Base-by-base conservation (phyloP, 1,284 basidiomycete genomes). In the Boletus calvinii region DNA sequence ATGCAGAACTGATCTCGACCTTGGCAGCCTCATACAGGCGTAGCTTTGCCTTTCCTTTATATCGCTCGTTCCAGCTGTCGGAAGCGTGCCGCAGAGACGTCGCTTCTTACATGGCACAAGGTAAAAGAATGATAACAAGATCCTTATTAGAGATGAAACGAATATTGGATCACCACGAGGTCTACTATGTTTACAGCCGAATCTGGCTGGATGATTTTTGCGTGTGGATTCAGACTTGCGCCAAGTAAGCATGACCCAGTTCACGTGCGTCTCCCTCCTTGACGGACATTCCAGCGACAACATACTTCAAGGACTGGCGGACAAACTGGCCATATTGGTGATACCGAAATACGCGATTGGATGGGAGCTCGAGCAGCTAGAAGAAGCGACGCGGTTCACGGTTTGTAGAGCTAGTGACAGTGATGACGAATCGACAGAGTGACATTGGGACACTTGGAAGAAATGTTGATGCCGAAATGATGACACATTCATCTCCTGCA, bases 121-220 rank as follows among this genome's bases (percentile, higher is more conserved):
- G 90, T 4, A 83, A 77, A 66, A 78, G 85, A 31, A 72, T 71
- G 20, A 73, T 87, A 31, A 67, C 81, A 43, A 80, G 84, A 58
- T 83, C 77, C 60, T 74, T 92, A 39, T 71, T 92, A 39, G 83
- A 81, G 63, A 76, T 83, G 71, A 90, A 86, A 68, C 67, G 75
- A 43, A 80, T 90, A 46, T 68, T 92, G 53, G 88, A 90, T 62
- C 82, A 80, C 60, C 87, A 90, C 59, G 89, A 90, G 56, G 84
- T 87, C 11, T 92, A 91, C 70, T 90, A 90, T 65, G 75, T 90
- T 22, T 92, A 90, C 67, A 85, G 81, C 67, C 90, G 89, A 64
- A 78, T 91, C 39, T 92, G 89, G 89, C 58, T 90, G 37, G 85
- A 90, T 58, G 90, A 91, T 63, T 84, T 88, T 61, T 87, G 85